Evolutionary conservation across 495 filamentous ascomycete species (phyloP).

Genomic region (Penicillium canariense): DNA sequence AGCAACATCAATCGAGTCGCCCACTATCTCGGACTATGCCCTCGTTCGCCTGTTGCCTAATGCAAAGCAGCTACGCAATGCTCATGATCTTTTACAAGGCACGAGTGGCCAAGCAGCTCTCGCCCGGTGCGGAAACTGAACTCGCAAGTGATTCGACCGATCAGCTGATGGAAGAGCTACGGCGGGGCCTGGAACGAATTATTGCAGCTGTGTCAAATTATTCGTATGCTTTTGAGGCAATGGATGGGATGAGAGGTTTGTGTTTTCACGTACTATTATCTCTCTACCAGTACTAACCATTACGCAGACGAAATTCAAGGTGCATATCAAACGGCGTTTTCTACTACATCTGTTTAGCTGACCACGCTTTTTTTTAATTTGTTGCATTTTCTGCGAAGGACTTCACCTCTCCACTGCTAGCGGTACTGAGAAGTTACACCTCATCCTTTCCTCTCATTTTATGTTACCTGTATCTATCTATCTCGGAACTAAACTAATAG

Average conservation of each 20-base stretch:
- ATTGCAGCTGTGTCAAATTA: conserved; percentile 54
- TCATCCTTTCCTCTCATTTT: not conserved
- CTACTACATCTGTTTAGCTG: conserved; percentile 26
- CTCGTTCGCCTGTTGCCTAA: conserved; percentile 59
- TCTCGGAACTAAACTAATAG: conserved; percentile 5
- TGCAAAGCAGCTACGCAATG: conserved; percentile 62
- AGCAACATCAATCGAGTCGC: conserved; percentile 26
- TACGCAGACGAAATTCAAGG: conserved; percentile 44
- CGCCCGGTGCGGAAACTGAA: conserved; percentile 36
- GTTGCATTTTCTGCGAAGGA: conserved; percentile 8
- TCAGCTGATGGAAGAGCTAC: conserved; percentile 50
- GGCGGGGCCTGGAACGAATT: conserved; percentile 51
- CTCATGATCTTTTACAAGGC: conserved; percentile 55
- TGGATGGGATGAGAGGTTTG: conserved; percentile 62
- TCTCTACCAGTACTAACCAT: conserved; percentile 10
- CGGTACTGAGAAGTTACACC: not conserved
- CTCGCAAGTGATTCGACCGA: conserved; percentile 36
- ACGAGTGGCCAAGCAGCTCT: conserved; percentile 46
- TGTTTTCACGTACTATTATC: not conserved
- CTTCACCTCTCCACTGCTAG: not conserved
- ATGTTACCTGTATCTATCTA: conserved; percentile 5
- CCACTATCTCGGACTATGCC: conserved; percentile 57
- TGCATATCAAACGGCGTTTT: conserved; percentile 47
- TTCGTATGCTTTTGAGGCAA: conserved; percentile 56
- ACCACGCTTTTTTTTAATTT: conserved; percentile 4